Percentiles rank a stretch among this genome's conserved stretches.
Evolutionary conservation across 768 basidiomycete species (phyloP).

Genomic region (Russula earlei): DNA sequence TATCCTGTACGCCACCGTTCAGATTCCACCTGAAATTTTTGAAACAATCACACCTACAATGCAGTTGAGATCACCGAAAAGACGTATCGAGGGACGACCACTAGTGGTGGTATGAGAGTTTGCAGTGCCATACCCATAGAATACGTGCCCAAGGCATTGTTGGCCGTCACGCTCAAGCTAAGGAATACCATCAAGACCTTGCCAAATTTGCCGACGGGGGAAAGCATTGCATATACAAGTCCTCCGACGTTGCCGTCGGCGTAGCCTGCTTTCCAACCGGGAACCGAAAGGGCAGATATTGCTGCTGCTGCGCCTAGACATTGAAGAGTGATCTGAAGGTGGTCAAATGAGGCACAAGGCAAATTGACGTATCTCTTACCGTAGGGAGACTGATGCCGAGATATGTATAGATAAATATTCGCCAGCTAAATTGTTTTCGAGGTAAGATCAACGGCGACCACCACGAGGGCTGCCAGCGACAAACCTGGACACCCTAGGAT

Average conservation of each 20-base stretch:
- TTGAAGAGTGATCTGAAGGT: conserved; percentile 30
- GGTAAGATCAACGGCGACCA: background rate
- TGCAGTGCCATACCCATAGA: conserved; percentile 70
- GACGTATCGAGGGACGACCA: conserved; percentile 56
- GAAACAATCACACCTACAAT: conserved; percentile 45
- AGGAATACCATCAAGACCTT: conserved; percentile 66
- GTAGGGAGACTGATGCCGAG: conserved; percentile 52
- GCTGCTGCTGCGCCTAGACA: conserved; percentile 64
- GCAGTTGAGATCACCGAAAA: conserved; percentile 58
- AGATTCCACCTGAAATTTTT: background rate
- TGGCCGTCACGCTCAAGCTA: conserved; percentile 67
- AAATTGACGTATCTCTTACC: conserved; percentile 30
- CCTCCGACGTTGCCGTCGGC: conserved; percentile 49
- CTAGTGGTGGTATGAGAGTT: conserved; percentile 49
- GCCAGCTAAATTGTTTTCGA: conserved; percentile 33
- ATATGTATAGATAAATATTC: conserved; percentile 57
- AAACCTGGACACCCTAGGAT: conserved; percentile 48
- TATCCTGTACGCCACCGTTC: conserved; percentile 31
- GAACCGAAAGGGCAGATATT: conserved; percentile 45
- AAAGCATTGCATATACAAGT: conserved; percentile 50
- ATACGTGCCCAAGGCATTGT: conserved; percentile 79
- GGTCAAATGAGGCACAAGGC: conserved; percentile 8
- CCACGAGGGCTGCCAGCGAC: conserved; percentile 3
- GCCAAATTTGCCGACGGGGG: conserved; percentile 54
- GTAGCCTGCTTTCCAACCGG: conserved; percentile 49